Evolutionary conservation across 2,329 filamentous ascomycete genomes (phyloP).

Genomic region (Sarocladiaceae sp.): DNA sequence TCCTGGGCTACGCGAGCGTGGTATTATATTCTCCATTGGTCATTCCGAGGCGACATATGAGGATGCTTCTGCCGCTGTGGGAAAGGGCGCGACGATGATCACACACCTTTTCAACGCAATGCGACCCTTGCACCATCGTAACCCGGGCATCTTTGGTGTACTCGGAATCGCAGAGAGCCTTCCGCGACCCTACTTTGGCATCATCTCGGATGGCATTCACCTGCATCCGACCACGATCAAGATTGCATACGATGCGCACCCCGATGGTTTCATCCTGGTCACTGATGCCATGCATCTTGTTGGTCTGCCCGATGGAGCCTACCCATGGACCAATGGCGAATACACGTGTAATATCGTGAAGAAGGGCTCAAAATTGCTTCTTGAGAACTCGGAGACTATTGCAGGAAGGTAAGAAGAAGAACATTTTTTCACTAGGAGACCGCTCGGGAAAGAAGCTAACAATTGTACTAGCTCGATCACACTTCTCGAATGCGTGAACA

Average conservation of each 20-base stretch:
- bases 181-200: slow-evolving; percentile 72
- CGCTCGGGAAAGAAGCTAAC: slow-evolving; percentile 13
- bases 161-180: slow-evolving; percentile 61
- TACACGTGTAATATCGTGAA: slow-evolving; percentile 59
- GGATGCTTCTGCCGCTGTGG: slow-evolving; percentile 66
- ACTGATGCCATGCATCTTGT: slow-evolving; percentile 90
- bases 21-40: slow-evolving; percentile 75
- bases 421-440: not conserved
- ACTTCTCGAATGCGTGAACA: slow-evolving; percentile 77
- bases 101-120: slow-evolving; percentile 95
- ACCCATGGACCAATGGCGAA: slow-evolving; percentile 78
- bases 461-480: slow-evolving; percentile 52
- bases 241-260: slow-evolving; percentile 84
- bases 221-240: slow-evolving; percentile 84
- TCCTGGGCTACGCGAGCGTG: slow-evolving; percentile 56
- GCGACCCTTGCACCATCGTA: slow-evolving; percentile 83
- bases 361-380: slow-evolving; percentile 64
- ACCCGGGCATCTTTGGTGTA: slow-evolving; percentile 85
- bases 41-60: slow-evolving; percentile 88
- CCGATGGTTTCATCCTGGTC: slow-evolving; percentile 79
- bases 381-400: slow-evolving; percentile 76
- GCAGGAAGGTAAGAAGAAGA: slow-evolving; percentile 60
- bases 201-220: slow-evolving; percentile 89
- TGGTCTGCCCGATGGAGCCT: slow-evolving; percentile 77
- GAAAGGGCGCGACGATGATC: slow-evolving; percentile 79